A percentile compares a stretch with the other conserved stretches of the same genome.
Conservation (phyloP, 2,329 filamentous ascomycete genomes). For the Peltaster fructicola region DNA sequence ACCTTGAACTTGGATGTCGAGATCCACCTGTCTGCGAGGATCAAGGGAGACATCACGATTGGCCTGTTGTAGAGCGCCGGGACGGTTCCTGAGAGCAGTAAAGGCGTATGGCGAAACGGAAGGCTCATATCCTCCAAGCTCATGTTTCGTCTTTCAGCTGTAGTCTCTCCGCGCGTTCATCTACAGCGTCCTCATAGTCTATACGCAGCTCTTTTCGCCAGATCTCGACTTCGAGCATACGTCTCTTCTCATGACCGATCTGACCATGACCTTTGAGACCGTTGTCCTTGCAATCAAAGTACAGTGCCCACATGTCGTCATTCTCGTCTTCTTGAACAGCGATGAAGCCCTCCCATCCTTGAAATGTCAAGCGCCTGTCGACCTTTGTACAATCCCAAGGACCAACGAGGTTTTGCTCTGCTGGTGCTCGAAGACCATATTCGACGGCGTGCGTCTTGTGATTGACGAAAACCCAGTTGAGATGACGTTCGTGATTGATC, state of each 20-base stretch:
- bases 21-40: conserved; percentile 13
- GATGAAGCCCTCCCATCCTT: conserved; percentile 10
- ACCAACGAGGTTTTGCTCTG: conserved; percentile 6
- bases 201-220: conserved; percentile 14
- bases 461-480: conserved; percentile 10
- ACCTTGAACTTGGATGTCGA: conserved; percentile 16
- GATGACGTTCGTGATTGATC: conserved; percentile 6
- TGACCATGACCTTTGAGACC: conserved; percentile 7
- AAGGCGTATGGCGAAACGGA: too few relatives aligned
- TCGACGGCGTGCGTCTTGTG: conserved; percentile 8
- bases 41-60: conserved; percentile 16
- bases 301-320: conserved; percentile 9
- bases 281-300: conserved; percentile 9
- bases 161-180: conserved; percentile 13
- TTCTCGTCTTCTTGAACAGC: conserved; percentile 8
- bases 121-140: too few relatives aligned
- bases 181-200: conserved; percentile 10
- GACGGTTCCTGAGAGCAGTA: too few relatives aligned
- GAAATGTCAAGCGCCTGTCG: conserved; percentile 7
- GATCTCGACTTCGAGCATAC: conserved; percentile 17
- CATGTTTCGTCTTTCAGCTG: conserved; percentile 7
- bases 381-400: conserved; percentile 10
- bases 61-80: conserved; percentile 15
- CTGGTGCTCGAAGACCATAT: conserved; percentile 9
- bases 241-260: conserved; percentile 11